These are phyloP conservation scores for Phycomyces blakesleeanus DNA, from an alignment of 192 early-diverging fungal genomes.

Conservation along the genomic window DNA sequence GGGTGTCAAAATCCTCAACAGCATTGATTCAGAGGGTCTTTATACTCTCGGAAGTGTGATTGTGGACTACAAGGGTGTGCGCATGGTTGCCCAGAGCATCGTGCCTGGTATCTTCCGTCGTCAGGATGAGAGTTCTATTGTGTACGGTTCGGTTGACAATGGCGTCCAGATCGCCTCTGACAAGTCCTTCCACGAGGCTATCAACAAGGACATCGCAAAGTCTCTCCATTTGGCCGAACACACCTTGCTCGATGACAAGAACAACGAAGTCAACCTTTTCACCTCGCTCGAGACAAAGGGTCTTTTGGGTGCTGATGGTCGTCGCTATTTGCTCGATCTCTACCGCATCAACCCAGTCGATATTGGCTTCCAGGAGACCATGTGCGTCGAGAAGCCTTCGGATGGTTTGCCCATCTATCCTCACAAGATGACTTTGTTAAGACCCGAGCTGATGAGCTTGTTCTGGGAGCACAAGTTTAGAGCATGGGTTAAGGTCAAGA, in stretches of 20 bases:
- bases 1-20: conserved; percentile 74
- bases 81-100: conserved; percentile 91
- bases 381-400: conserved; percentile 44
- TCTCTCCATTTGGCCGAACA: conserved; percentile 80
- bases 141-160: conserved; percentile 90
- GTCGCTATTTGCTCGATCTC: conserved; percentile 90
- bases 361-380: conserved; percentile 79
- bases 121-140: conserved; percentile 71
- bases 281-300: conserved; percentile 92
- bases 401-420: conserved; percentile 70
- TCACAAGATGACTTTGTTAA: conserved; percentile 77
- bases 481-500: conserved; percentile 53
- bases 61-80: conserved; percentile 87
- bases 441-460: conserved; percentile 80
- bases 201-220: conserved; percentile 64
- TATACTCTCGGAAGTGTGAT: conserved; percentile 88
- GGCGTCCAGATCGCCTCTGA: conserved; percentile 71
- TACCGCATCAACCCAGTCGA: conserved; percentile 91
- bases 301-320: conserved; percentile 84
- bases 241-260: conserved; percentile 65
- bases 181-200: conserved; percentile 69
- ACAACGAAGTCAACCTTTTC: conserved; percentile 58
- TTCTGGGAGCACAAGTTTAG: conserved; percentile 84
- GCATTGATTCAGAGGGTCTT: conserved; percentile 73
- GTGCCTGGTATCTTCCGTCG: conserved; percentile 83